Conservation (phyloP, 305 asterid species). For the Fraxinus nigra region DNA sequence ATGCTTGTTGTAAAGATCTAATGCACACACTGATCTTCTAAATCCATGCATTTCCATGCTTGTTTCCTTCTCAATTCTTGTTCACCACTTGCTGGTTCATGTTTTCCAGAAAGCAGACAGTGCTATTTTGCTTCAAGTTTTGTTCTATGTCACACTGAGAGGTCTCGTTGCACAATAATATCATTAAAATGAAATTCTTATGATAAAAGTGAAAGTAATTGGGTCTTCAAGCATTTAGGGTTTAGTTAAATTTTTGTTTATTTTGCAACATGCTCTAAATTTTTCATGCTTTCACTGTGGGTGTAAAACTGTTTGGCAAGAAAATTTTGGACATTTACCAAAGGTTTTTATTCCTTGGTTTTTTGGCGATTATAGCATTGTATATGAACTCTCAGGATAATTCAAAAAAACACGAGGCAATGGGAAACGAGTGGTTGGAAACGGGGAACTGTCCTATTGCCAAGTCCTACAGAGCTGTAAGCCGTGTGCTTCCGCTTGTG, state of each 20-base stretch:
- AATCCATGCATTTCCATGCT: neutral
- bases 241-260: neutral
- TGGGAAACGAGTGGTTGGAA: slow-evolving; percentile 73
- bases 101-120: neutral
- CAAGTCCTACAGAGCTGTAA: slow-evolving; percentile 72
- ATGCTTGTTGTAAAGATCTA: neutral
- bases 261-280: neutral
- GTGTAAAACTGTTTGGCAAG: neutral
- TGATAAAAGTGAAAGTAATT: neutral
- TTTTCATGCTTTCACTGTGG: neutral
- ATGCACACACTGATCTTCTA: neutral
- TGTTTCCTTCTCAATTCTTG: neutral
- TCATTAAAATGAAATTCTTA: neutral
- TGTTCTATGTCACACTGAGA: neutral
- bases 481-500: slow-evolving; percentile 61
- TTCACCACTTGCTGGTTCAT: neutral
- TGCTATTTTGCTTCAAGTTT: neutral
- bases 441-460: slow-evolving; percentile 80
- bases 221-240: neutral
- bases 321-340: neutral
- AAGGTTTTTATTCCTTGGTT: neutral
- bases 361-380: neutral
- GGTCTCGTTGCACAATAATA: neutral
- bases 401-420: slow-evolving; percentile 63
- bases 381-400: slow-evolving; percentile 42